Conservation (phyloP, 768 basidiomycete genomes). For the Pulveroboletus sp. region DNA sequence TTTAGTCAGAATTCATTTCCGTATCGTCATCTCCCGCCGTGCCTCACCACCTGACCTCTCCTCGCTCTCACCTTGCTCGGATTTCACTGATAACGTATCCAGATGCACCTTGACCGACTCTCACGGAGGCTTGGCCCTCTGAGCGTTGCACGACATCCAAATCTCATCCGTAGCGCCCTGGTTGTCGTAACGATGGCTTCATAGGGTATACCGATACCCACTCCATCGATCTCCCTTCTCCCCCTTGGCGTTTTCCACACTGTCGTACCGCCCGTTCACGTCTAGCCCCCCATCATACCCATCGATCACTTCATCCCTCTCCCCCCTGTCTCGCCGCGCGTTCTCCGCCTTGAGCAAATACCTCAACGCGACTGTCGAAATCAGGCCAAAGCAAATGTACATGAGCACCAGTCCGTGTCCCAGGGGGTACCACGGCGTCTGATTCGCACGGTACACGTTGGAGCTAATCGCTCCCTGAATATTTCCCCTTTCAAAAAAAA, state of each 20-base stretch:
- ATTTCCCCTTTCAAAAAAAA: slow-evolving; percentile 48
- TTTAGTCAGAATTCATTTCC: too few relatives aligned
- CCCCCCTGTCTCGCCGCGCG: slow-evolving; percentile 61
- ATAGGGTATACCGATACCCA: slow-evolving; percentile 68
- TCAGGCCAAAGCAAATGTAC: slow-evolving; percentile 67
- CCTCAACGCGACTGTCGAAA: slow-evolving; percentile 42
- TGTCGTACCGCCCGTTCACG: slow-evolving; percentile 57
- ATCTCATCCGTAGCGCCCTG: too few relatives aligned
- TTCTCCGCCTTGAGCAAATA: slow-evolving; percentile 57
- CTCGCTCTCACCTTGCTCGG: too few relatives aligned
- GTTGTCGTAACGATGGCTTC: slow-evolving; percentile 15
- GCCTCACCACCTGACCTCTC: too few relatives aligned
- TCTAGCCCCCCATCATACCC: slow-evolving; percentile 34
- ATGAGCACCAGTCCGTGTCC: slow-evolving; percentile 63
- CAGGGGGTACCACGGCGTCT: slow-evolving; percentile 67
- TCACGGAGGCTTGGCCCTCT: too few relatives aligned
- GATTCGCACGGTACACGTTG: slow-evolving; percentile 68
- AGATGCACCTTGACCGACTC: too few relatives aligned
- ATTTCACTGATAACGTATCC: too few relatives aligned
- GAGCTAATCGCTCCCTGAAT: slow-evolving; percentile 76
- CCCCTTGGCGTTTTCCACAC: slow-evolving; percentile 60
- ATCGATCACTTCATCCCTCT: slow-evolving; percentile 63
- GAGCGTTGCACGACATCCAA: too few relatives aligned
- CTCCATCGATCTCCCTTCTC: slow-evolving; percentile 77
- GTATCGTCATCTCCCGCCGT: too few relatives aligned